phyloP scores from a whole-genome alignment of 129 eudicot genomes.

The Lactuca sativa region DNA sequence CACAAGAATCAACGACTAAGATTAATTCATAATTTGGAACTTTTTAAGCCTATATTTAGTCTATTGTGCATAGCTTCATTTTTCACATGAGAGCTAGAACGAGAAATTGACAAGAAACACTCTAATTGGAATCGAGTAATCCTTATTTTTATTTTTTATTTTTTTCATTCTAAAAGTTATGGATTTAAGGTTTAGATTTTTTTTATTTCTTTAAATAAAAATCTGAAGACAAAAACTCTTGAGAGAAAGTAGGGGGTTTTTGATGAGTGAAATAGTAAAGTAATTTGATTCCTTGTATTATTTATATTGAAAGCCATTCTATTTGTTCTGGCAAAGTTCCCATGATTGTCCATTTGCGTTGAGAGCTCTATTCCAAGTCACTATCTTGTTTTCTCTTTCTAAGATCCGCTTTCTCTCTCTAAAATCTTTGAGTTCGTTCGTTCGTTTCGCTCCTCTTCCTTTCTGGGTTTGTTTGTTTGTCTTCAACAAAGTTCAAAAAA shows the following conservation, averaged over 20 bases:
- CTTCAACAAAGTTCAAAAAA: conserved; percentile 26
- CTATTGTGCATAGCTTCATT: neutral
- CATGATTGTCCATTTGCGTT: conserved; percentile 53
- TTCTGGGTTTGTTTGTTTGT: conserved; percentile 42
- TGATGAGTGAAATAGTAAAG: conserved; percentile 35
- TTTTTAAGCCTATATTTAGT: neutral
- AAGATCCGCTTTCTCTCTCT: conserved; percentile 33
- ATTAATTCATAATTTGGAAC: conserved; percentile 7
- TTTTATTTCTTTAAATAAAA: conserved; percentile 24
- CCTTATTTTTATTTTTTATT: neutral
- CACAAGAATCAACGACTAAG: neutral
- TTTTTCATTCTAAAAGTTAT: too few species aligned
- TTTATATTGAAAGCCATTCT: conserved; percentile 52
- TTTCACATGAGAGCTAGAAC: conserved; percentile 8
- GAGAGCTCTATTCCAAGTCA: conserved; percentile 36
- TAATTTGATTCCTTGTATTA: conserved; percentile 45
- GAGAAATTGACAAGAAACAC: neutral
- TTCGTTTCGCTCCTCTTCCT: conserved; percentile 1
- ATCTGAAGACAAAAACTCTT: conserved; percentile 42
- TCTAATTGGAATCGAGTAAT: neutral
- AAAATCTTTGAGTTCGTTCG: conserved; percentile 13
- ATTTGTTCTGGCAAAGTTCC: conserved; percentile 58
- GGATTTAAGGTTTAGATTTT: neutral
- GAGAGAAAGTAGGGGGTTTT: conserved; percentile 33
- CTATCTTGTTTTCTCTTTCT: conserved; percentile 25